Evolutionary conservation across 1,284 basidiomycete genomes (phyloP).

Genomic region (Pseudozyma thailandica): DNA sequence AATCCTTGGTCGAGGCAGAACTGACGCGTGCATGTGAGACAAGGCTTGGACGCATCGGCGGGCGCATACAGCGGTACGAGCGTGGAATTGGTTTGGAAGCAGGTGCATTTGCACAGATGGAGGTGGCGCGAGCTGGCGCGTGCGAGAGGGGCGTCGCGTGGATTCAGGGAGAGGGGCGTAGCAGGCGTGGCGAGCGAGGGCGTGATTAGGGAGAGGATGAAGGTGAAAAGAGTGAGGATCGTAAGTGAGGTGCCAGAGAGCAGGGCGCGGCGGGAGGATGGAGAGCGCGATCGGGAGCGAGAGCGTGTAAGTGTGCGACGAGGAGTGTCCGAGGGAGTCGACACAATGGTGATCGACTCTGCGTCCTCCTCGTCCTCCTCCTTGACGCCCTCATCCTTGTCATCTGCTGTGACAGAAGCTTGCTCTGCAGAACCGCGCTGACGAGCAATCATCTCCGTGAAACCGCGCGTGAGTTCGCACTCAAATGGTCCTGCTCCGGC

Average conservation of each 20-base stretch:
- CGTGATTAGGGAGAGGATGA: constrained; percentile 14
- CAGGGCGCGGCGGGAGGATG: constrained; percentile 11
- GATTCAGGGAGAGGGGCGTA: not conserved
- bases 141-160: not conserved
- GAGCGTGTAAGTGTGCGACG: not conserved
- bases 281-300: constrained; percentile 14
- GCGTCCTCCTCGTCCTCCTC: constrained; percentile 3
- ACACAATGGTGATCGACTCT: constrained; percentile 24
- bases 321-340: constrained; percentile 7
- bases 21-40: constrained; percentile 65
- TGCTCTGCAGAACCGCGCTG: constrained; percentile 5
- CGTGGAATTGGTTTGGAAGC: constrained; percentile 67
- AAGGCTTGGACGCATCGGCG: constrained; percentile 55
- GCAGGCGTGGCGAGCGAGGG: constrained; percentile 14
- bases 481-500: not conserved
- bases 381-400: too few relatives aligned
- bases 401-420: not conserved
- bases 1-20: constrained; percentile 65
- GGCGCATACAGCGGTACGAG: constrained; percentile 63
- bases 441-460: constrained; percentile 27
- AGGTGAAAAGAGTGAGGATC: constrained; percentile 28
- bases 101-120: constrained; percentile 68
- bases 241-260: constrained; percentile 18
- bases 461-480: constrained; percentile 17
- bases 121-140: constrained; percentile 19